These are phyloP conservation scores for Colletotrichum euphorbiae DNA, from an alignment of 2,329 filamentous ascomycete genomes.

Conservation along the genomic window DNA sequence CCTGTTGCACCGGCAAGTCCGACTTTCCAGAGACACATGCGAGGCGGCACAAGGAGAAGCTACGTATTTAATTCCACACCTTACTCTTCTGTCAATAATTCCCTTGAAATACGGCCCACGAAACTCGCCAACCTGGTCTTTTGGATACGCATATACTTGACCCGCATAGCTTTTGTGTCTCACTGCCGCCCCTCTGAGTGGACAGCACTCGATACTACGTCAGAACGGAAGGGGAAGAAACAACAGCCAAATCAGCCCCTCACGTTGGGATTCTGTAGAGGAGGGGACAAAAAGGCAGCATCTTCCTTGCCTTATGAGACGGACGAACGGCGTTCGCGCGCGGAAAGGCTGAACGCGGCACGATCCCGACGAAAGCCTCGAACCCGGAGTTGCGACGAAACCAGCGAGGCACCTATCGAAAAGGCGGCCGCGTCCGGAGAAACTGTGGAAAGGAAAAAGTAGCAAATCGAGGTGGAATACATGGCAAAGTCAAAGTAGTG, in stretches of 20 bases:
- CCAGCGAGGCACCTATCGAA: constrained; percentile 15
- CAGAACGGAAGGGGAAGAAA: constrained; percentile 11
- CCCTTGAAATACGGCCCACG: neutral
- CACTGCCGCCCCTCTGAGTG: constrained; percentile 21
- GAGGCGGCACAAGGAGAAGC: constrained; percentile 3
- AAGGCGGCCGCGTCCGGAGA: neutral
- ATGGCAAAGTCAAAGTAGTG: constrained; percentile 37
- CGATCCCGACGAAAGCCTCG: neutral
- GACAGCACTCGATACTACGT: constrained; percentile 29
- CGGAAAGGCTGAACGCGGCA: constrained; percentile 6
- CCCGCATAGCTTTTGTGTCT: constrained; percentile 9
- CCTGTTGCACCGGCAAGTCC: constrained; percentile 3
- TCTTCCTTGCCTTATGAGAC: neutral
- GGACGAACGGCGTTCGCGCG: constrained; percentile 6
- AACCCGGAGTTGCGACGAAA: constrained; percentile 27
- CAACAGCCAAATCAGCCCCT: constrained; percentile 20
- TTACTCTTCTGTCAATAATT: neutral
- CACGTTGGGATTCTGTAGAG: neutral
- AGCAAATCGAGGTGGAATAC: constrained; percentile 10
- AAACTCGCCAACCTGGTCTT: neutral
- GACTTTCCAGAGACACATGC: neutral
- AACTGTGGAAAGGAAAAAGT: neutral
- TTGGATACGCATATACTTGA: constrained; percentile 2
- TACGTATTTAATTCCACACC: neutral
- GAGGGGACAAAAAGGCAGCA: neutral